These are phyloP conservation scores for Tolypocladium cylindrosporum DNA, from an alignment of 2,329 filamentous ascomycete genomes.

Conservation along the genomic window DNA sequence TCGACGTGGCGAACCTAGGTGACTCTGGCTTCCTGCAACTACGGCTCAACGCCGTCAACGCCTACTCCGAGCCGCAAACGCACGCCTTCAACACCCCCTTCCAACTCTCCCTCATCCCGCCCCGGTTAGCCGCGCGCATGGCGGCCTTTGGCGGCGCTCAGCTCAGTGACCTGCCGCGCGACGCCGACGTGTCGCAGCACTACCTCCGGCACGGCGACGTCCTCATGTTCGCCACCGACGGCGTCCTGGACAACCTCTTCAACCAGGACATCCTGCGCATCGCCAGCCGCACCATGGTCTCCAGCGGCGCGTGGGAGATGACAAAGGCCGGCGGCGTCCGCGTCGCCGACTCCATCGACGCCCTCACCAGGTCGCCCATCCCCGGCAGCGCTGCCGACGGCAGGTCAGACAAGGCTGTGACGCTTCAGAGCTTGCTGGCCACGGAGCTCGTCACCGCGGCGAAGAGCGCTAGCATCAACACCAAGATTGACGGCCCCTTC, in stretches of 20 bases:
- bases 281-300: conserved; percentile 66
- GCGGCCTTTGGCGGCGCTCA: conserved; percentile 74
- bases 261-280: conserved; percentile 80
- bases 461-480: conserved; percentile 74
- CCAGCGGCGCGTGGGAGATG: conserved; percentile 62
- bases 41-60: conserved; percentile 74
- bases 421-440: conserved; percentile 70
- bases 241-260: conserved; percentile 91
- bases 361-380: conserved; percentile 21
- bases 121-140: conserved; percentile 67
- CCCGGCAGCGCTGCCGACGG: conserved; percentile 11
- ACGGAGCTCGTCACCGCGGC: conserved; percentile 71
- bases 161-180: conserved; percentile 72
- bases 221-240: conserved; percentile 87
- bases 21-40: conserved; percentile 91
- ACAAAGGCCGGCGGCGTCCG: conserved; percentile 48
- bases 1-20: conserved; percentile 89
- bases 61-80: conserved; percentile 76
- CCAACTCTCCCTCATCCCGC: conserved; percentile 81
- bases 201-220: conserved; percentile 82
- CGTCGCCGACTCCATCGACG: conserved; percentile 51
- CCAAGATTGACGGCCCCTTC: conserved; percentile 80
- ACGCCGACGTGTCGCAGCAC: conserved; percentile 72
- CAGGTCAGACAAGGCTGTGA: conserved; percentile 25
- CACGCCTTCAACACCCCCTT: conserved; percentile 98